Evolutionary conservation across 352 stramenopile species (phyloP).

Genomic region (Chrysophaeum taylorii): DNA sequence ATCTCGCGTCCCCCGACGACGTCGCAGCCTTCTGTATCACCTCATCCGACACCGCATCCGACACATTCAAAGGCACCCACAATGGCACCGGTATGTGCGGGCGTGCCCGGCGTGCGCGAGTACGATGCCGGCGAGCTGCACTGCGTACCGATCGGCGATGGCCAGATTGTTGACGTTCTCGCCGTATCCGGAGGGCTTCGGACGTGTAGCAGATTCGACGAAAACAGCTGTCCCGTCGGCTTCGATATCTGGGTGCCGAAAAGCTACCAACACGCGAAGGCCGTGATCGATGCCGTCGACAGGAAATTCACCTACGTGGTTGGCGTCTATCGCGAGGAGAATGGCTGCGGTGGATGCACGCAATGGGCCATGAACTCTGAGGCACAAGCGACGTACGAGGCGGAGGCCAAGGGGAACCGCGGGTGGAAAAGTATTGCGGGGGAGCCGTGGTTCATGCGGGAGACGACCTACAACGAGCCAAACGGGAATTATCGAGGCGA

Average conservation of each 20-base stretch:
- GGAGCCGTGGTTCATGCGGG: neutral
- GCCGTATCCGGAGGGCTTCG: neutral
- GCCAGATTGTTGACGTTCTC: neutral
- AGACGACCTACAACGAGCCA: neutral
- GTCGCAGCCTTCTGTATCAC: too few relatives aligned
- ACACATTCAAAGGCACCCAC: too few relatives aligned
- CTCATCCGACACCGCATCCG: too few relatives aligned
- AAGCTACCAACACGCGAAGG: neutral
- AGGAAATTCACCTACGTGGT: neutral
- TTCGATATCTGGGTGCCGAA: slow-evolving; percentile 1
- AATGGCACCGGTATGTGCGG: neutral
- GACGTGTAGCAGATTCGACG: neutral
- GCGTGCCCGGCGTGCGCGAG: neutral
- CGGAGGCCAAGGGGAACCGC: neutral
- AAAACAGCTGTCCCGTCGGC: neutral
- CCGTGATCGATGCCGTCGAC: neutral
- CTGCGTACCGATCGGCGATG: neutral
- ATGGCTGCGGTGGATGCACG: neutral
- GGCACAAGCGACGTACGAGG: neutral
- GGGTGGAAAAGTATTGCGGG: neutral
- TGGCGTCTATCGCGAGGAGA: neutral
- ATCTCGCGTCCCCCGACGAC: too few relatives aligned
- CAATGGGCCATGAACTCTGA: neutral
- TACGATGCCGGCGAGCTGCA: neutral
- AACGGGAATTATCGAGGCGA: neutral